Evolutionary conservation across 352 stramenopile genomes (phyloP).

Genomic region (Aphanomyces stellatus): DNA sequence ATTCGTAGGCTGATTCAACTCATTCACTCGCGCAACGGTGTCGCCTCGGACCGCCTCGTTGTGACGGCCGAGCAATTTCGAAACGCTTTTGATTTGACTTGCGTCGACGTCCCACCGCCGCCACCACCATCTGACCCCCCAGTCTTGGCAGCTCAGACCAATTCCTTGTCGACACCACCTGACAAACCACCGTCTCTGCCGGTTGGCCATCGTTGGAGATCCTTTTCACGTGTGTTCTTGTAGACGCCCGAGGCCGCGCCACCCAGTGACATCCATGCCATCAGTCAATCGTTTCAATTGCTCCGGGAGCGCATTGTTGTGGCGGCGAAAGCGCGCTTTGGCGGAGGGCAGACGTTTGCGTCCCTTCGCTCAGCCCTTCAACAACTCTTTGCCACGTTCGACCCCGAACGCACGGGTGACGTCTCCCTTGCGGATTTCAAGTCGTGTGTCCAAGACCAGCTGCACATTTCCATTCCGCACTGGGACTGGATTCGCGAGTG

Average conservation of each 20-base stretch:
- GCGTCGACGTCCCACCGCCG: background rate
- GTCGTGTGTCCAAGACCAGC: conserved; percentile 32
- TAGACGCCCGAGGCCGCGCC: too few relatives aligned
- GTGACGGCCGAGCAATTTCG: conserved; percentile 5
- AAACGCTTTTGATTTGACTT: conserved; percentile 1
- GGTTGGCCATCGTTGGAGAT: too few relatives aligned
- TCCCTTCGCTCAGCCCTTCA: conserved; percentile 46
- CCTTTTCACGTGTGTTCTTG: too few relatives aligned
- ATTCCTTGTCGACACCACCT: too few relatives aligned
- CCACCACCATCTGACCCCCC: too few relatives aligned
- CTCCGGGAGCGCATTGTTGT: conserved; percentile 37
- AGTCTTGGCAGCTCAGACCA: too few relatives aligned
- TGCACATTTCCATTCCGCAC: conserved; percentile 38
- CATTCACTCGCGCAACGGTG: conserved; percentile 1
- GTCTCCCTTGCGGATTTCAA: conserved; percentile 46
- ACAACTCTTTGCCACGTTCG: conserved; percentile 45
- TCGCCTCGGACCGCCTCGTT: background rate
- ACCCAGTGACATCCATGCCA: conserved; percentile 25
- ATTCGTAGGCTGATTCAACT: conserved; percentile 11
- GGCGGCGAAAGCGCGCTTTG: conserved; percentile 30
- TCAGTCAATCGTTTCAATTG: conserved; percentile 28
- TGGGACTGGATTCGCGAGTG: conserved; percentile 43
- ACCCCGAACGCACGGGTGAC: conserved; percentile 41
- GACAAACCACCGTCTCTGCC: too few relatives aligned
- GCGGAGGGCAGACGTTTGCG: conserved; percentile 23